These are phyloP conservation scores for Phytophthora pseudosyringae DNA, from an alignment of 352 stramenopile genomes.

Conservation along the genomic window DNA sequence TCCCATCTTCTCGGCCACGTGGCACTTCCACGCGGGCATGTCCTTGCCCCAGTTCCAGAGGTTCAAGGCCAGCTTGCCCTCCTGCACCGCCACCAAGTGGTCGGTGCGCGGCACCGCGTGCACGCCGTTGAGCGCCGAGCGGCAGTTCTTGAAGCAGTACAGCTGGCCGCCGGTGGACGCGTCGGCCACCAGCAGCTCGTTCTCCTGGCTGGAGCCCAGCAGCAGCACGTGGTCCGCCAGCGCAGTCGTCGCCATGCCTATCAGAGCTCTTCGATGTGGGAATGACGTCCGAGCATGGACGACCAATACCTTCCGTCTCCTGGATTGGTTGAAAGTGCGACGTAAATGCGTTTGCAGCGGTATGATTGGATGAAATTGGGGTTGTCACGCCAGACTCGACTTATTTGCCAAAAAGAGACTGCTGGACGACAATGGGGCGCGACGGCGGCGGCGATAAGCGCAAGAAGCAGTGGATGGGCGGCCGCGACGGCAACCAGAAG, in stretches of 20 bases:
- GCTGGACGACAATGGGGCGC: conserved; percentile 30
- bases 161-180: conserved; percentile 67
- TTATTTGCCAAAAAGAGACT: conserved; percentile 8
- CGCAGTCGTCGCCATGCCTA: conserved; percentile 47
- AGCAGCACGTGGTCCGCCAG: conserved; percentile 71
- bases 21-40: conserved; percentile 75
- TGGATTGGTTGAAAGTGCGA: conserved; percentile 32
- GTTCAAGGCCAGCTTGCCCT: conserved; percentile 70
- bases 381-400: neutral
- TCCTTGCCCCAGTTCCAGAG: conserved; percentile 74
- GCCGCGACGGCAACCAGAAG: conserved; percentile 51
- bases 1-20: conserved; percentile 79
- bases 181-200: conserved; percentile 67
- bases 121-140: conserved; percentile 55
- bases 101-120: conserved; percentile 66
- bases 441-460: conserved; percentile 52
- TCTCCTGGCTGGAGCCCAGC: conserved; percentile 71
- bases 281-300: conserved; percentile 14
- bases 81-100: conserved; percentile 71
- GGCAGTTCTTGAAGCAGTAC: conserved; percentile 80
- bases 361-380: conserved; percentile 35
- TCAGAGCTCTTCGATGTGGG: conserved; percentile 13
- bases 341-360: neutral
- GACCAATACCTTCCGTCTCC: conserved; percentile 24
- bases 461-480: conserved; percentile 63